Conservation (phyloP, 805 yeast species). For the Lachancea nothofagi region DNA sequence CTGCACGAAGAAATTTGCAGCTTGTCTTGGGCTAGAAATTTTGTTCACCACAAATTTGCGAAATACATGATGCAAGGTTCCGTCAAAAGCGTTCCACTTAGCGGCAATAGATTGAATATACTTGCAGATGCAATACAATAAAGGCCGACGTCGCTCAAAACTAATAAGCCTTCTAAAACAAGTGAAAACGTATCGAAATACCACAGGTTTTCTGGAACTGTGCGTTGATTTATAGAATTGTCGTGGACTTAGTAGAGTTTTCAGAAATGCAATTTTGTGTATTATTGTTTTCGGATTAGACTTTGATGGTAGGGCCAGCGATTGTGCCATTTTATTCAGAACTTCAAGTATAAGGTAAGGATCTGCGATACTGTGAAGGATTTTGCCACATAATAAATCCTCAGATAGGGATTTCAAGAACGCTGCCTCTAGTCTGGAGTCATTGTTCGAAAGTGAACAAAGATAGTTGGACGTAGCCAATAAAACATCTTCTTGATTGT, state of each 20-base stretch:
- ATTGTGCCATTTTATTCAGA: constrained; percentile 5
- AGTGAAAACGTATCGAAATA: constrained; percentile 18
- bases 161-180: constrained; percentile 5
- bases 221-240: neutral
- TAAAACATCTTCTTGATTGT: neutral
- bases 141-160: constrained; percentile 28
- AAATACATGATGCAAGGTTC: constrained; percentile 20
- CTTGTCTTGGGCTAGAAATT: constrained; percentile 16
- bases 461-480: neutral
- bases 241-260: neutral
- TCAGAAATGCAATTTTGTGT: neutral
- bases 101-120: constrained; percentile 17
- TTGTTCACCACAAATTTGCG: constrained; percentile 15
- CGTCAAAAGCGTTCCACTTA: constrained; percentile 13
- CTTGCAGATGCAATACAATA: constrained; percentile 27
- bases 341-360: constrained; percentile 25
- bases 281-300: neutral
- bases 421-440: constrained; percentile 21
- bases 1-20: constrained; percentile 22
- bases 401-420: constrained; percentile 23
- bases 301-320: neutral
- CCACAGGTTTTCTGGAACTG: constrained; percentile 1
- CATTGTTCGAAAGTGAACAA: constrained; percentile 1
- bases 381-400: constrained; percentile 21
- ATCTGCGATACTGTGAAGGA: constrained; percentile 23